These are phyloP conservation scores for Coemansia aciculifera DNA, from an alignment of 192 early-diverging fungal species.

Conservation along the genomic window DNA sequence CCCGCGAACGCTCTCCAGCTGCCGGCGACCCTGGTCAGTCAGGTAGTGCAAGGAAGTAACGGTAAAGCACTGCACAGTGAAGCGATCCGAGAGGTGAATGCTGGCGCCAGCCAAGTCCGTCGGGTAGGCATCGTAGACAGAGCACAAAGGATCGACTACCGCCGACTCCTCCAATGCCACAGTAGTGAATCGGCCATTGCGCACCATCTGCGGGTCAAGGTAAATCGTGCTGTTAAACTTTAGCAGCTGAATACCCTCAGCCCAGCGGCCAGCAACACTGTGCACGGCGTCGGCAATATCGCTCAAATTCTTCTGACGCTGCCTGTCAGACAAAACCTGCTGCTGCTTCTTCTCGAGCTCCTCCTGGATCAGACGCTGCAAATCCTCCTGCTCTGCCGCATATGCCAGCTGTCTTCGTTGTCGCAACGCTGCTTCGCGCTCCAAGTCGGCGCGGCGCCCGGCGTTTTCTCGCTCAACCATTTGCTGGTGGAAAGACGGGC, in stretches of 20 bases:
- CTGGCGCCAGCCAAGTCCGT: constrained; percentile 41
- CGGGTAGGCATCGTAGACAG: constrained; percentile 50
- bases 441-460: constrained; percentile 21
- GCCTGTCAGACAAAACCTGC: constrained; percentile 38
- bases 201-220: constrained; percentile 21
- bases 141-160: constrained; percentile 25
- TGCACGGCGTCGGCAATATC: constrained; percentile 43
- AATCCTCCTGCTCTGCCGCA: constrained; percentile 28
- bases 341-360: constrained; percentile 53
- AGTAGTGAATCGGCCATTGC: constrained; percentile 32
- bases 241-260: constrained; percentile 47
- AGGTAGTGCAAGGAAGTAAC: constrained; percentile 33
- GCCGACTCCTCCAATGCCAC: constrained; percentile 46
- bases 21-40: constrained; percentile 42
- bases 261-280: constrained; percentile 42
- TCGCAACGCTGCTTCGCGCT: constrained; percentile 25
- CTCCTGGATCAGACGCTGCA: constrained; percentile 40
- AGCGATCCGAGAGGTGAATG: constrained; percentile 39
- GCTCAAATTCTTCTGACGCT: constrained; percentile 25
- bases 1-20: constrained; percentile 60
- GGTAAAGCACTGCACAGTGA: constrained; percentile 46
- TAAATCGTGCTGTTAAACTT: constrained; percentile 20
- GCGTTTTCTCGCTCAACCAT: constrained; percentile 48
- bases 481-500: constrained; percentile 50
- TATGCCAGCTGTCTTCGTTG: constrained; percentile 16